Conservation (phyloP, 2,329 filamentous ascomycete genomes). For the Aspergillus hortae region DNA sequence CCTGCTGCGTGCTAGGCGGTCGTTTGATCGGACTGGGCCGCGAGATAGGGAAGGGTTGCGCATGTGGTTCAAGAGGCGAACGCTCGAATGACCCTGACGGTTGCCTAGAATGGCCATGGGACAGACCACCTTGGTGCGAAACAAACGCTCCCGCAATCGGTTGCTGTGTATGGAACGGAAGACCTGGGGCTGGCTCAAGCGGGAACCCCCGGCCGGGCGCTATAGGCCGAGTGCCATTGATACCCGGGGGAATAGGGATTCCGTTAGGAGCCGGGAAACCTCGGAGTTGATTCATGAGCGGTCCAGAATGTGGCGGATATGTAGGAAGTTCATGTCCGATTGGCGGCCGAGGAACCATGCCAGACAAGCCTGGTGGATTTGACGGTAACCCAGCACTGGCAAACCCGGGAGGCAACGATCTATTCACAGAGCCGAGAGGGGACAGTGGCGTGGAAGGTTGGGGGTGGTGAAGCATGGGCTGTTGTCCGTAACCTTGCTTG, state of each 20-base stretch:
- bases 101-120: constrained; percentile 68
- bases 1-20: constrained; percentile 67
- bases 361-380: constrained; percentile 53
- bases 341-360: constrained; percentile 50
- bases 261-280: constrained; percentile 50
- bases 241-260: constrained; percentile 56
- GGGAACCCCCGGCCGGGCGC: constrained; percentile 54
- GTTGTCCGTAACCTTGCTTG: constrained; percentile 56
- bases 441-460: constrained; percentile 62
- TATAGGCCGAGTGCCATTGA: constrained; percentile 59
- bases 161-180: constrained; percentile 41
- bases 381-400: constrained; percentile 52
- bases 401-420: constrained; percentile 52
- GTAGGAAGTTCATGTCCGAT: constrained; percentile 53
- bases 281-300: constrained; percentile 54
- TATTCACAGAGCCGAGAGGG: constrained; percentile 59
- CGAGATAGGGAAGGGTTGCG: constrained; percentile 68
- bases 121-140: constrained; percentile 36
- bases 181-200: constrained; percentile 44
- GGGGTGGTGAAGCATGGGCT: constrained; percentile 53
- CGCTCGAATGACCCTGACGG: constrained; percentile 63
- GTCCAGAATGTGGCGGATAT: constrained; percentile 51
- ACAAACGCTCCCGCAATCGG: constrained; percentile 38
- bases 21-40: constrained; percentile 84
- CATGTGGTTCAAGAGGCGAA: constrained; percentile 56